phyloP scores from a whole-genome alignment of 1,139 yeast species.

The Zygosaccharomyces sapae region DNA sequence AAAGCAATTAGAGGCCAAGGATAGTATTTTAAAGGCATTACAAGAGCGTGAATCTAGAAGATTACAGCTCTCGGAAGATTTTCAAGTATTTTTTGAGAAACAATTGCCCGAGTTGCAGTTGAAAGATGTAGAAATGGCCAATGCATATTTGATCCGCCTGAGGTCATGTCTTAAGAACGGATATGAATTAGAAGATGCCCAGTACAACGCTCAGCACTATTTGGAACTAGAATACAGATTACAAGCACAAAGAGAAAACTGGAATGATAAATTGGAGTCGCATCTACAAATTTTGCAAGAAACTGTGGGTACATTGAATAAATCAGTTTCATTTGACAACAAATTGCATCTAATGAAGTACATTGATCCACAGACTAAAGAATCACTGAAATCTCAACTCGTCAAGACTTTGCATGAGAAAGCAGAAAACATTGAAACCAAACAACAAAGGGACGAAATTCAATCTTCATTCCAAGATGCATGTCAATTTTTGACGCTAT shows the following conservation, averaged over 20 bases:
- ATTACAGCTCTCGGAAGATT: constrained; percentile 28
- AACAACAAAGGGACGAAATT: constrained; percentile 36
- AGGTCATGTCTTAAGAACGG: constrained; percentile 50
- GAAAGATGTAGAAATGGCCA: constrained; percentile 43
- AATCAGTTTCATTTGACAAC: constrained; percentile 40
- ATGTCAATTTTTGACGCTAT: constrained; percentile 39
- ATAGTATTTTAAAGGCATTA: constrained; percentile 43
- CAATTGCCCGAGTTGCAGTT: constrained; percentile 34
- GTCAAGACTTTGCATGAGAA: constrained; percentile 30
- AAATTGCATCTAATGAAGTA: constrained; percentile 38
- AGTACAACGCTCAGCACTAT: constrained; percentile 52
- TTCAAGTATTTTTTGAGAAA: constrained; percentile 29
- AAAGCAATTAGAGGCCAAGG: constrained; percentile 57
- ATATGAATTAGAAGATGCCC: constrained; percentile 52
- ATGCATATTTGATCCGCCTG: constrained; percentile 50
- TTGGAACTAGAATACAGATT: constrained; percentile 49
- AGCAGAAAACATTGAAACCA: constrained; percentile 22
- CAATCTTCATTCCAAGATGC: constrained; percentile 37
- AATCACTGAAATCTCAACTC: constrained; percentile 33
- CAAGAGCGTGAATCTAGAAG: constrained; percentile 43
- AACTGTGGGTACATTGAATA: constrained; percentile 22
- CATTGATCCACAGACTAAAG: constrained; percentile 39
- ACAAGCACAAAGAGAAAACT: constrained; percentile 41
- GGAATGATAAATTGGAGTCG: constrained; percentile 32
- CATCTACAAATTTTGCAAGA: constrained; percentile 35